Evolutionary conservation across 1,284 basidiomycete species (phyloP), one percentile per base, ranked within the genome.

Genomic region (Bothia castanella): DNA sequence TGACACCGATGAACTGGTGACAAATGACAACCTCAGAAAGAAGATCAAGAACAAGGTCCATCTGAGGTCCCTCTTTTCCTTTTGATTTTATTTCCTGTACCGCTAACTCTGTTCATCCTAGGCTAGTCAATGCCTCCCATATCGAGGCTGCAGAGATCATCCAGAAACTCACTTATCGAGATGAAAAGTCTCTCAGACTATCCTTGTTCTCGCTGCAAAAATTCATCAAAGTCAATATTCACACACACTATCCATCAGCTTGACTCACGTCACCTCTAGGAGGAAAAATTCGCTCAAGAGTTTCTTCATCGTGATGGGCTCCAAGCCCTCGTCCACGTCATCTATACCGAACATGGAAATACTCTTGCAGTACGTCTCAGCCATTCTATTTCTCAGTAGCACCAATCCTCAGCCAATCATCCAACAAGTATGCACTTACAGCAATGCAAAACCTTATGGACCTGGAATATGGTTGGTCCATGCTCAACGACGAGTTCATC

Each of bases 361-460:
- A 89, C 85, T 2, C 80, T 97, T 19, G 91, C 89, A 38, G 90
- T 92, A 61, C 60, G 77, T 70, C 41, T 30, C 17, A 1, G 43
- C 20, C 35, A 52, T 68, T 68, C 30, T 23, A 25, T 47, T 11
- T 45, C 36, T 52, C 31, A 3, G 20, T 32, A 23, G 8, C 40
- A 31, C 49, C 23, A n/a, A 37, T 57, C 52, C 42, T 56, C 23
- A 49, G 10, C 12, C 21, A 42, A 34, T 56, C 10, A 23, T 51
- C 25, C 45, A 31, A 45, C 58, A 45, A 95, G 80, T 93, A 94
- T 59, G 89, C 90, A 13, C 74, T 94, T 27, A 82, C 84, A 16
- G 85, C 87, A 8, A 84, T 92, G 78, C 89, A 93, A 69, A 89
- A 92, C 61, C 69, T 94, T 41, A 87, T 92, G 84, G 87, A 92